Conservation (phyloP, 495 filamentous ascomycete species). For the Staphylotrichum tortipilum region DNA sequence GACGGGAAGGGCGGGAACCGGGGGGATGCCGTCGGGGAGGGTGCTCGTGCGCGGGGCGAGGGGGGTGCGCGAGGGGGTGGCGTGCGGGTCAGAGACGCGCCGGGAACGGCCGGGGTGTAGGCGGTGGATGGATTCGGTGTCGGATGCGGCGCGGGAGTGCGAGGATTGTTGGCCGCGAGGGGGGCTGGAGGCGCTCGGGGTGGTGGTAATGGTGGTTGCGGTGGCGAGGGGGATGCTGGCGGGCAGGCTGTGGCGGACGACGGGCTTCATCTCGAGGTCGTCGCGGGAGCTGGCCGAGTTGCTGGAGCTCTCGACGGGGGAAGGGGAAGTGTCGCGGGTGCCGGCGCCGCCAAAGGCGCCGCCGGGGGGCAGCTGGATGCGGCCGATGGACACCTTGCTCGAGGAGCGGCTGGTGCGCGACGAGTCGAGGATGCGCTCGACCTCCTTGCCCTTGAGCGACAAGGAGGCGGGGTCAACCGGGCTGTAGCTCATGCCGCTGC, state of each 20-base stretch:
- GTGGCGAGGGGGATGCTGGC: no score
- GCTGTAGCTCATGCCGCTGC: constrained; percentile 17
- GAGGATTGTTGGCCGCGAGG: no score
- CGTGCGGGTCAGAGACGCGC: constrained; percentile 19
- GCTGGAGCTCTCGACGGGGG: constrained; percentile 23
- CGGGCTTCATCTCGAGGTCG: constrained; percentile 28
- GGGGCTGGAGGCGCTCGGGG: background rate
- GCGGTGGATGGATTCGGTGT: constrained; percentile 19
- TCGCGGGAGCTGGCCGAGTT: constrained; percentile 29
- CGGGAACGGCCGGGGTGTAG: constrained; percentile 25
- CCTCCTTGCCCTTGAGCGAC: constrained; percentile 28
- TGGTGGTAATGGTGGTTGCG: background rate
- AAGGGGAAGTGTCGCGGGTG: constrained; percentile 4
- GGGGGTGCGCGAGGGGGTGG: background rate
- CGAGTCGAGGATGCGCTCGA: constrained; percentile 20
- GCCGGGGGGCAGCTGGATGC: constrained; percentile 3
- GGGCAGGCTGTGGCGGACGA: constrained; percentile 7
- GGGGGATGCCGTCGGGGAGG: constrained; percentile 17
- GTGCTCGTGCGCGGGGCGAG: constrained; percentile 4
- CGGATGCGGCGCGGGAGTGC: constrained; percentile 9
- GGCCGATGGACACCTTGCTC: constrained; percentile 17
- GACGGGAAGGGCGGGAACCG: constrained; percentile 22
- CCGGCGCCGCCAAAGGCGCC: constrained; percentile 3
- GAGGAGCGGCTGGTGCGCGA: constrained; percentile 22
- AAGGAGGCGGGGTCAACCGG: constrained; percentile 7